Percentiles rank a stretch among this genome's conserved stretches.
Evolutionary conservation across 306 rosid species (phyloP).

Genomic region (Comarum palustre): DNA sequence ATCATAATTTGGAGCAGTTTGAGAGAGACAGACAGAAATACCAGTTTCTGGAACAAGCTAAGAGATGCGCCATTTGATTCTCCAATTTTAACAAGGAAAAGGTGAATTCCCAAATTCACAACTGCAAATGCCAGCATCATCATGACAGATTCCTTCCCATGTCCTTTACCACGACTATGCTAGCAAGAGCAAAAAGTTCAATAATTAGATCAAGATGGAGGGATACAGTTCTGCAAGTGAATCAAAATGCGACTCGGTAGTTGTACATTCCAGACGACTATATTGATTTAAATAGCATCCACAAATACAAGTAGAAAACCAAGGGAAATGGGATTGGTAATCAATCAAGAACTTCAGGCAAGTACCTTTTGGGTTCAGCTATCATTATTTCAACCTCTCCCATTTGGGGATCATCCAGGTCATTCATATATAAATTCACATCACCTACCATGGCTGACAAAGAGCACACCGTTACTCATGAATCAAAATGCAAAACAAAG

Average conservation of each 20-base stretch:
- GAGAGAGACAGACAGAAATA: conserved; percentile 28
- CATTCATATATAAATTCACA: conserved; percentile 89
- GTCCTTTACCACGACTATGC: conserved; percentile 83
- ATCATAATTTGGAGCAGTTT: conserved; percentile 9
- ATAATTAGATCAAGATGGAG: conserved; percentile 17
- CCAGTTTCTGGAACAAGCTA: conserved; percentile 72
- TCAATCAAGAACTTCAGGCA: conserved; percentile 9
- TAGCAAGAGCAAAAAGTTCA: conserved; percentile 42
- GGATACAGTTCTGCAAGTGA: neutral
- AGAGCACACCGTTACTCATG: conserved; percentile 21
- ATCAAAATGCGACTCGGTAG: neutral
- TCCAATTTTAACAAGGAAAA: conserved; percentile 72
- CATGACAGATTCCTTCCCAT: conserved; percentile 72
- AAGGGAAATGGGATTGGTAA: conserved; percentile 6
- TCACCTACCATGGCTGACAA: conserved; percentile 91
- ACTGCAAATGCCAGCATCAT: conserved; percentile 83
- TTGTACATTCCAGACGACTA: neutral
- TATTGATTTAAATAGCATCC: neutral
- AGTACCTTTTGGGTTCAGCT: conserved; percentile 77
- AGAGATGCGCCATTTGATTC: conserved; percentile 78
- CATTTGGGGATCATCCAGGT: conserved; percentile 56
- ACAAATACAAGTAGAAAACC: neutral
- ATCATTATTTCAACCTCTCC: conserved; percentile 95
- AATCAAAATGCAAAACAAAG: conserved; percentile 1
- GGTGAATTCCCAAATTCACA: conserved; percentile 55